Evolutionary conservation across 2,329 filamentous ascomycete genomes (phyloP).

Genomic region (Claviceps humidiphila): DNA sequence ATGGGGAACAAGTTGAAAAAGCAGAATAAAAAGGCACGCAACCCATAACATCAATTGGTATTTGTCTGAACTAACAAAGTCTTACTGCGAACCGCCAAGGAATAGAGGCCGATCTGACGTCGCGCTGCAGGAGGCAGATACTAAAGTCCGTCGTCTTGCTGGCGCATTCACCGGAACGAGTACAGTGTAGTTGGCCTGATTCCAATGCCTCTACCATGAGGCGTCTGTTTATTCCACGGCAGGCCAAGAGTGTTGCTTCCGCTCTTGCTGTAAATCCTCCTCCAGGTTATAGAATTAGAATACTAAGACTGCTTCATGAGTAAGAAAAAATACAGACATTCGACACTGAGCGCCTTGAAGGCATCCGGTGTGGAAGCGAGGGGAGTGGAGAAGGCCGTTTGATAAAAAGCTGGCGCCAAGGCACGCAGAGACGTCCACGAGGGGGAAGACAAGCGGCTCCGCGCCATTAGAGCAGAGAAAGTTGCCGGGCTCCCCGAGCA

Average conservation of each 20-base stretch:
- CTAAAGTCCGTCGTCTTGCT: neutral
- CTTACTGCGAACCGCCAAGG: neutral
- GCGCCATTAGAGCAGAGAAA: no score
- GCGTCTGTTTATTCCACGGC: neutral
- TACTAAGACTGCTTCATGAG: neutral
- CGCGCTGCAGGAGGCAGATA: neutral
- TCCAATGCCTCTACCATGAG: conserved; percentile 1
- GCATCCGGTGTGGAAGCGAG: no score
- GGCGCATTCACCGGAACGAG: neutral
- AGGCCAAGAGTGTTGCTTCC: neutral
- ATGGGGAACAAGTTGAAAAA: no score
- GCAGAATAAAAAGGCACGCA: neutral
- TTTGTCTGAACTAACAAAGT: neutral
- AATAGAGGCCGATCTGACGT: neutral
- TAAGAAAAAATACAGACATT: neutral
- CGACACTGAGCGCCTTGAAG: neutral
- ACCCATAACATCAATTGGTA: neutral
- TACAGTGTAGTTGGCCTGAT: neutral
- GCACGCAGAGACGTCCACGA: no score
- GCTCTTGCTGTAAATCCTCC: neutral
- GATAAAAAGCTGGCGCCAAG: no score
- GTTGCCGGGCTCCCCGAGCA: no score
- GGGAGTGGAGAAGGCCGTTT: no score
- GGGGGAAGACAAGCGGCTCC: no score
- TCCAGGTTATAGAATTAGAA: neutral